Percentiles rank a stretch among this genome's conserved stretches.
phyloP scores from a whole-genome alignment of 371 early-diverging fungal species.

The Antonospora locustae region DNA sequence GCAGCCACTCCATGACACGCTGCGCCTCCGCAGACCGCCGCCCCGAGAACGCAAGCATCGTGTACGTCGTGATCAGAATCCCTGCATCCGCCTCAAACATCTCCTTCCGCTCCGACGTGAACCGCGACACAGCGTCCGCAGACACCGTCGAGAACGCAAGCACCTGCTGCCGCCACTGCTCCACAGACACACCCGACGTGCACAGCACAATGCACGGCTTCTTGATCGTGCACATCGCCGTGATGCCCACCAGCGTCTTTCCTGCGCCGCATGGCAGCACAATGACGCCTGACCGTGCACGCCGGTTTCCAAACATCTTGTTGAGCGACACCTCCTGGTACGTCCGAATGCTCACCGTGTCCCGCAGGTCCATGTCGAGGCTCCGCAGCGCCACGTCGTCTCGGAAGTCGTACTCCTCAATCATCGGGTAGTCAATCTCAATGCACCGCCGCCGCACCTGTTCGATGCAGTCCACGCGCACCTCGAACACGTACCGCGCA shows the following conservation, averaged over 20 bases:
- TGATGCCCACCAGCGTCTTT: slow-evolving; percentile 95
- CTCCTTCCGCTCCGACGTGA: slow-evolving; percentile 87
- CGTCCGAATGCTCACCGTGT: slow-evolving; percentile 78
- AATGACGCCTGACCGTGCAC: slow-evolving; percentile 94
- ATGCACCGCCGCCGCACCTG: slow-evolving; percentile 75
- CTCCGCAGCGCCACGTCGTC: slow-evolving; percentile 67
- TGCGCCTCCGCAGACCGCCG: slow-evolving; percentile 83
- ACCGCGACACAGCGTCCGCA: slow-evolving; percentile 74
- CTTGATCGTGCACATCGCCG: slow-evolving; percentile 92
- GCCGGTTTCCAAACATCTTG: slow-evolving; percentile 96
- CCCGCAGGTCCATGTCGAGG: slow-evolving; percentile 81
- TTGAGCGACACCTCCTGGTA: slow-evolving; percentile 93
- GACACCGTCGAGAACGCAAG: slow-evolving; percentile 78
- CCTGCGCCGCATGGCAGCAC: slow-evolving; percentile 97
- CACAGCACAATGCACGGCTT: slow-evolving; percentile 86
- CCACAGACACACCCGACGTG: slow-evolving; percentile 82
- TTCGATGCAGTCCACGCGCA: slow-evolving; percentile 61
- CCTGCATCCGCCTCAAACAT: slow-evolving; percentile 66
- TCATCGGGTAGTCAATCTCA: slow-evolving; percentile 80
- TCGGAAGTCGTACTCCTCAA: slow-evolving; percentile 96
- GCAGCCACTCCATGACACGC: slow-evolving; percentile 84
- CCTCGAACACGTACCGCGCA: slow-evolving; percentile 69
- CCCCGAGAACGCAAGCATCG: slow-evolving; percentile 84
- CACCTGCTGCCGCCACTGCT: slow-evolving; percentile 95
- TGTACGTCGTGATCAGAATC: slow-evolving; percentile 86